Base-by-base conservation (phyloP, 2,329 filamentous ascomycete species). In the Acarospora socialis region DNA sequence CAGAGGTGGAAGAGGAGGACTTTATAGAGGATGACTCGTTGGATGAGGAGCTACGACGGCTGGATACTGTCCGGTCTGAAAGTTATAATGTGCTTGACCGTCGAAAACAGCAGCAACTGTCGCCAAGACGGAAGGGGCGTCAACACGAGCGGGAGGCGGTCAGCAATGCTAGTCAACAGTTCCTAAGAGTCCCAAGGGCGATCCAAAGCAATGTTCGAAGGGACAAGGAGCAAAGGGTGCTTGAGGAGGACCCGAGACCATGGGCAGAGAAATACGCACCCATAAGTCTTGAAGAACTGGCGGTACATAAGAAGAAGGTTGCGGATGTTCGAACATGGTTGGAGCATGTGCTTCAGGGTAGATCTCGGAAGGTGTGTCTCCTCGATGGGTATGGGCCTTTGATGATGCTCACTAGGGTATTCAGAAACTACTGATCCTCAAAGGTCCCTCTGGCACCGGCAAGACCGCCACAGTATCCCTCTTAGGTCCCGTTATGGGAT, bases 221-320 rank as follows among this genome's bases (percentile, higher is more conserved):
- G 10, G 10, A 22, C 21, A 22, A 22, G 21, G 10, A 22, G 8
- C 12, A 8, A 22, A 3, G 23, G 46, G n/a, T n/a, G n/a, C n/a
- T n/a, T 5, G 59, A 63, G 29, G 63, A 70, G 21, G 77, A 83
- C 42, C 56, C 64, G 29, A 69, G 78, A 32, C 84, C 87, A 3
- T 95, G 87, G 87, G 80, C 80, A 10, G 86, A 94, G 44, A 73
- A 76, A 43, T 95, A 83, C 53, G 76, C 71, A 2, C 87, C 87
- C 0, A 47, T 53, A 3, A 78, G 70, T 43, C 53, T 94, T 8
- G 75, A 84, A 10, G 87, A 95, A 56, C 62, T 98, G 27, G 87
- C 80, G 0, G 87, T 98, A 12, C 86, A 98, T 54, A 94, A 92
- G 61, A 90, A 73, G 46, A 98, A 98, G 54, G 81, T 95, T 4